Evolutionary conservation across 176 grass and related monocot genomes (phyloP).

Genomic region (Eragrostis curvula): DNA sequence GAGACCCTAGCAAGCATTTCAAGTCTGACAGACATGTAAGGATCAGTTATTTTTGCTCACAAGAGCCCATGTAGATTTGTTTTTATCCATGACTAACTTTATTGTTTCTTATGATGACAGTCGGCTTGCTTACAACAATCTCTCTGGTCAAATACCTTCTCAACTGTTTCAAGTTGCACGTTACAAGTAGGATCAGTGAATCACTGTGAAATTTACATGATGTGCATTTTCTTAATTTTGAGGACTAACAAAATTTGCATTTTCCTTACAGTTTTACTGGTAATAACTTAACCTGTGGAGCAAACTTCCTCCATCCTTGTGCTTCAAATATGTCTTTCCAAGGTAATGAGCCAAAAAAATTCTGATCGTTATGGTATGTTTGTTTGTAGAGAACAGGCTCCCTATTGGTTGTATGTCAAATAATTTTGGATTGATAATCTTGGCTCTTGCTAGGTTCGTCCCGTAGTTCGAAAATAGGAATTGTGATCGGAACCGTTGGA

Average conservation of each 20-base stretch:
- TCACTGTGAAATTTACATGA: constrained; percentile 13
- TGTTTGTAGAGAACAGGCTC: constrained; percentile 3
- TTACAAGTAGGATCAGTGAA: constrained; percentile 75
- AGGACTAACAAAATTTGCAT: constrained; percentile 51
- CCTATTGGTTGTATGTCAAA: neutral
- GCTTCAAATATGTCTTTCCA: constrained; percentile 65
- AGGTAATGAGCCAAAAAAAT: constrained; percentile 56
- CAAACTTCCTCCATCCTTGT: constrained; percentile 72
- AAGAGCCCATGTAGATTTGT: neutral
- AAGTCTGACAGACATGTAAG: constrained; percentile 90
- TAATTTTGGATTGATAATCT: constrained; percentile 19
- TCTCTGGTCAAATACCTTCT: constrained; percentile 84
- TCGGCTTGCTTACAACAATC: constrained; percentile 84
- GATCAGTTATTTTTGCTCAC: constrained; percentile 14
- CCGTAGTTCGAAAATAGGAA: constrained; percentile 66
- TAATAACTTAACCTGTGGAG: constrained; percentile 86
- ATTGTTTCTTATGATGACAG: constrained; percentile 42
- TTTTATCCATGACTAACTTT: constrained; percentile 36
- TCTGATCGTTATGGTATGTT: constrained; percentile 23
- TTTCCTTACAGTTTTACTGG: constrained; percentile 79
- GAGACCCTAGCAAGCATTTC: constrained; percentile 65
- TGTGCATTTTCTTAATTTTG: constrained; percentile 1
- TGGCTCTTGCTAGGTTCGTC: constrained; percentile 59
- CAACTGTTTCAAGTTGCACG: constrained; percentile 84
- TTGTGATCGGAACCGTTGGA: constrained; percentile 82